A percentile compares a stretch with the other conserved stretches of the same genome.
phyloP scores from a whole-genome alignment of 1,284 basidiomycete genomes.

The Malassezia nana region DNA sequence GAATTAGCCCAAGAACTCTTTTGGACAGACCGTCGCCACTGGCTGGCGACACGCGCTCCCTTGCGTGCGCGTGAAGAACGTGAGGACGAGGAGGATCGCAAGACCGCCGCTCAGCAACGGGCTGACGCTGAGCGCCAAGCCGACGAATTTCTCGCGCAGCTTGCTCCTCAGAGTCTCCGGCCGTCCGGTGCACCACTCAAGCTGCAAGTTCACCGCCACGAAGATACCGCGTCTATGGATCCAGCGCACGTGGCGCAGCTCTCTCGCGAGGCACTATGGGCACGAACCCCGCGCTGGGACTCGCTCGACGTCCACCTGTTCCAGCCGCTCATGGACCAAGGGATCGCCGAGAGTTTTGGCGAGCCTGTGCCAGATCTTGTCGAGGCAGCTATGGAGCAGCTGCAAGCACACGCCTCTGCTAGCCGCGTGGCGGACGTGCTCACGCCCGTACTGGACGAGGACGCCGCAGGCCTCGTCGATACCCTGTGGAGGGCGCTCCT shows the following conservation, averaged over 20 bases:
- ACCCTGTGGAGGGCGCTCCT: constrained; percentile 35
- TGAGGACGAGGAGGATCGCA: constrained; percentile 27
- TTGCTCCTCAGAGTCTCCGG: constrained; percentile 36
- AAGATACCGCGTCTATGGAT: constrained; percentile 1
- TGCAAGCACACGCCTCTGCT: constrained; percentile 21
- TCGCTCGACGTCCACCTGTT: constrained; percentile 26
- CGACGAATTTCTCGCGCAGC: constrained; percentile 36
- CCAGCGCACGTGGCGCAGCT: neutral
- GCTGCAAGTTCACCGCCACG: constrained; percentile 25
- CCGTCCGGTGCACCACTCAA: constrained; percentile 34
- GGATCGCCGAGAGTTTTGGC: constrained; percentile 37
- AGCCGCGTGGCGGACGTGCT: constrained; percentile 25
- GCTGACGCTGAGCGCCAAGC: constrained; percentile 26
- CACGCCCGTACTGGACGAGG: constrained; percentile 42
- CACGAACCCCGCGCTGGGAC: constrained; percentile 27
- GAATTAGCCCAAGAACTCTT: constrained; percentile 17
- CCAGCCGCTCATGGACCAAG: constrained; percentile 22
- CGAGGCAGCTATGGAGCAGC: constrained; percentile 25
- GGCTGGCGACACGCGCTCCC: constrained; percentile 27
- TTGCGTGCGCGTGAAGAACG: constrained; percentile 25
- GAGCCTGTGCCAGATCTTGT: constrained; percentile 38
- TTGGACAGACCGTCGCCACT: constrained; percentile 25
- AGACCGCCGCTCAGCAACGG: constrained; percentile 22
- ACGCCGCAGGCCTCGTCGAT: constrained; percentile 32
- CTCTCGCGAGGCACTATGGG: constrained; percentile 15